A percentile compares a stretch with the other conserved stretches of the same genome.
Evolutionary conservation across 495 filamentous ascomycete species (phyloP).

Genomic region (Aspergillus leporis): DNA sequence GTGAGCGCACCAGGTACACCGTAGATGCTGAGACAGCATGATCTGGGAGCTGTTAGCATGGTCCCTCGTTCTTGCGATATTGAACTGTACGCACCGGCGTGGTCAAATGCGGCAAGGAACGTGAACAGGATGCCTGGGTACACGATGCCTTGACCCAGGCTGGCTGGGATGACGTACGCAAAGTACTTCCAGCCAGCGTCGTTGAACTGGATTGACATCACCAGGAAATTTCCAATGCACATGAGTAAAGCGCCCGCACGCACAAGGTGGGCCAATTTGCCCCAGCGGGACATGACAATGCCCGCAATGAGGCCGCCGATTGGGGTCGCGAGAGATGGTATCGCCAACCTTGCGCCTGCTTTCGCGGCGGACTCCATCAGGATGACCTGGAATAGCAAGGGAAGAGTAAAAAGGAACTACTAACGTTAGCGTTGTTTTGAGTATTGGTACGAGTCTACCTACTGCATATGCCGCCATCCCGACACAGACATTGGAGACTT

Average conservation of each 20-base stretch:
- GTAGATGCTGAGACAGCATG: constrained; percentile 66
- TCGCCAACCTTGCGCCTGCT: constrained; percentile 58
- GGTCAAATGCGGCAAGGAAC: constrained; percentile 62
- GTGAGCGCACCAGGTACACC: constrained; percentile 62
- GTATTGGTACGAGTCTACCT: constrained; percentile 23
- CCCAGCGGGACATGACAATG: constrained; percentile 65
- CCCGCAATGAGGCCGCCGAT: constrained; percentile 61
- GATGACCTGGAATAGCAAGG: constrained; percentile 64
- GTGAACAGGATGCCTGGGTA: constrained; percentile 65
- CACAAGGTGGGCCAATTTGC: constrained; percentile 55
- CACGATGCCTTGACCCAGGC: constrained; percentile 63
- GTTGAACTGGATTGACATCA: constrained; percentile 55
- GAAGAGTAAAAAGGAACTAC: constrained; percentile 66
- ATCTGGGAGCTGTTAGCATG: constrained; percentile 36
- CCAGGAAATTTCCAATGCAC: constrained; percentile 58
- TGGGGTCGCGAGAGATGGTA: constrained; percentile 62
- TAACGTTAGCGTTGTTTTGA: background rate
- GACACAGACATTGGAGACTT: constrained; percentile 61
- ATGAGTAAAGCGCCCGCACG: constrained; percentile 57
- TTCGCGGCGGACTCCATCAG: constrained; percentile 61
- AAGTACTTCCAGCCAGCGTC: constrained; percentile 64
- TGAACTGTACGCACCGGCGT: constrained; percentile 47
- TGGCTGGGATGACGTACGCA: constrained; percentile 63
- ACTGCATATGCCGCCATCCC: constrained; percentile 66
- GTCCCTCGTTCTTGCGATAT: background rate